Conservation (phyloP, 176 grass and related monocot species). For the Themeda triandra region DNA sequence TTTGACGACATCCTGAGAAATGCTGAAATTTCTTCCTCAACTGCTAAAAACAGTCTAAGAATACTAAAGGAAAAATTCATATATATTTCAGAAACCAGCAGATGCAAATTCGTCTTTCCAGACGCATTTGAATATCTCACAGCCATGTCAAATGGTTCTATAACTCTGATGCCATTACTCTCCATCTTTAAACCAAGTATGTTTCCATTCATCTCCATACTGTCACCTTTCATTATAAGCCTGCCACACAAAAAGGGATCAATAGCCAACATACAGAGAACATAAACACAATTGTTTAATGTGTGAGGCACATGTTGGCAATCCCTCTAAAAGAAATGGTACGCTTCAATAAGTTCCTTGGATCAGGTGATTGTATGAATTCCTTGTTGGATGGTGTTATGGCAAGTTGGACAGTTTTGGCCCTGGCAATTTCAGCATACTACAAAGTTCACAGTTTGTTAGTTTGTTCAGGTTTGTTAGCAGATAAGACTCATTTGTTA, state of each 20-base stretch:
- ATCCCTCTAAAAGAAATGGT: slow-evolving; percentile 6
- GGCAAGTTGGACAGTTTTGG: neutral
- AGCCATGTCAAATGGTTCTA: slow-evolving; percentile 89
- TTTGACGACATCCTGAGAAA: slow-evolving; percentile 87
- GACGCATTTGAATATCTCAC: slow-evolving; percentile 75
- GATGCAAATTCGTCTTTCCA: slow-evolving; percentile 83
- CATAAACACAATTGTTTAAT: slow-evolving; percentile 1
- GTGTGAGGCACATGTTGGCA: slow-evolving; percentile 3
- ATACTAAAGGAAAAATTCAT: slow-evolving; percentile 99
- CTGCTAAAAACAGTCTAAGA: slow-evolving; percentile 82
- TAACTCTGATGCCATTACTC: slow-evolving; percentile 92
- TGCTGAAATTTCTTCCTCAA: slow-evolving; percentile 95
- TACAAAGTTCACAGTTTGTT: neutral
- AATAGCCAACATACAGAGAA: neutral
- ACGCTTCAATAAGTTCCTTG: slow-evolving; percentile 4
- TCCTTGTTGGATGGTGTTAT: slow-evolving; percentile 12
- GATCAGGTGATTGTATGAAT: neutral
- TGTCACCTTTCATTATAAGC: slow-evolving; percentile 80
- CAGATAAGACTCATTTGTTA: neutral
- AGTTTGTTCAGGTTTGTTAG: neutral
- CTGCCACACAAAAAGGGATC: slow-evolving; percentile 38
- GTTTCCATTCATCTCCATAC: slow-evolving; percentile 77
- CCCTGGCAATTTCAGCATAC: neutral
- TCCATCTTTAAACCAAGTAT: slow-evolving; percentile 88
- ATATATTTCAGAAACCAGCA: slow-evolving; percentile 84